Base-by-base conservation (phyloP, 2,329 filamentous ascomycete species). In the Coccinonectria pachysandricola region DNA sequence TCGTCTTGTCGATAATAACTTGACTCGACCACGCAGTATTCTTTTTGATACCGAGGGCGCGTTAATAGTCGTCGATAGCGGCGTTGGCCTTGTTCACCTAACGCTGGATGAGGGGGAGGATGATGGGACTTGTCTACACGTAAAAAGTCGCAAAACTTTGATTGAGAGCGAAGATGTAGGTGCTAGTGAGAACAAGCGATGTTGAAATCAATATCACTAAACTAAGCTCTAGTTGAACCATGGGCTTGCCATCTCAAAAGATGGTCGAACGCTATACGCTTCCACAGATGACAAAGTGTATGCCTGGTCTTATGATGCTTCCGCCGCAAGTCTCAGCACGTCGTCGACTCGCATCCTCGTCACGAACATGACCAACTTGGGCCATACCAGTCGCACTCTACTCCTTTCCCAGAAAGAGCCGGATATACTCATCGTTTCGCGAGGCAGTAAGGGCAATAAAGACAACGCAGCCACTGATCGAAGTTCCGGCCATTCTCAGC, bases 381-480 rank as follows among this genome's bases (percentile, higher is more conserved):
- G 74, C 24, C 77, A 84, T 40, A 68, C 60, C 5, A 78, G 77
- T 0, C 66, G 80, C 18, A 84, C 79, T 0, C 57, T 86, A 2
- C 60, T 82, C 19, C 53, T 79, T 9, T 74, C 78, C 0, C 47
- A 56, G 10, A 62, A 62, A 16, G 53, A 60, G 6, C 64, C 71
- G 0, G 68, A 65, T 12, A 56, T 69, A 34, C 59, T 86, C 4
- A 51, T 85, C 22, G 65, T 85, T 20, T 79, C 71, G 20, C 67
- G 75, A 32, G 79, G 80, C 21, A 79, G 71, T 41, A 57, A 62
- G 16, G 56, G 57, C 15, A 82, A 85, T 46, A 58, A 79, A 15
- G 79, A 86, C 46, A 46, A 28, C 20, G 43, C 55, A 5, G 67
- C 79, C 2, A 51, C 55, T 8, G 51, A 70, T 30, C 46, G 67